A percentile compares a stretch with the other conserved stretches of the same genome.
Evolutionary conservation across 2,329 filamentous ascomycete genomes (phyloP).

Genomic region (Fusarium armeniacum): DNA sequence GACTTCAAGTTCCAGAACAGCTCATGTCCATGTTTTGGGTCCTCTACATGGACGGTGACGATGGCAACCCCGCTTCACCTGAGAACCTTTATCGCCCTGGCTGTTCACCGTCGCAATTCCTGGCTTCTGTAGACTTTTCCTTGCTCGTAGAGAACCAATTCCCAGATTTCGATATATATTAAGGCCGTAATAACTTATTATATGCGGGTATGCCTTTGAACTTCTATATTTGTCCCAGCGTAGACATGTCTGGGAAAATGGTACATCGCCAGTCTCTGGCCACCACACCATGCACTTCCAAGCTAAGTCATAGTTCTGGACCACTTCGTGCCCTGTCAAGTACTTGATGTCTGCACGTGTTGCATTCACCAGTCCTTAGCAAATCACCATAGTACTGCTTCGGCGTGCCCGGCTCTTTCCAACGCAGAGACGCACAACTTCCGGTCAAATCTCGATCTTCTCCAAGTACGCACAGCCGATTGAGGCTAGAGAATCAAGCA

Average conservation of each 20-base stretch:
- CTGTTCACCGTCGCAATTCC: conserved; percentile 14
- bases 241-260: conserved; percentile 10
- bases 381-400: conserved; percentile 13
- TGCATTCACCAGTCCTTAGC: conserved; percentile 11
- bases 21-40: conserved; percentile 22
- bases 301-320: conserved; percentile 23
- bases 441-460: conserved; percentile 37
- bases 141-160: conserved; percentile 28
- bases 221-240: conserved; percentile 16
- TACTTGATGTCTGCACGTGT: conserved; percentile 36
- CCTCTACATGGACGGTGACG: not conserved
- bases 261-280: conserved; percentile 18
- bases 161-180: conserved; percentile 38
- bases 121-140: conserved; percentile 28
- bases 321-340: conserved; percentile 27
- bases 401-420: conserved; percentile 28
- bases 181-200: conserved; percentile 33
- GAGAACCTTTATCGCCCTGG: conserved; percentile 36
- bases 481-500: conserved; percentile 30
- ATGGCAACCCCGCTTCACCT: conserved; percentile 35
- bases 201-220: conserved; percentile 26
- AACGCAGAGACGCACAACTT: conserved; percentile 6
- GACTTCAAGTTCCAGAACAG: conserved; percentile 31
- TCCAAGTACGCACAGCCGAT: conserved; percentile 14
- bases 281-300: conserved; percentile 28